Base-by-base conservation (phyloP, 2,329 filamentous ascomycete genomes). In the Diaporthe sp. region DNA sequence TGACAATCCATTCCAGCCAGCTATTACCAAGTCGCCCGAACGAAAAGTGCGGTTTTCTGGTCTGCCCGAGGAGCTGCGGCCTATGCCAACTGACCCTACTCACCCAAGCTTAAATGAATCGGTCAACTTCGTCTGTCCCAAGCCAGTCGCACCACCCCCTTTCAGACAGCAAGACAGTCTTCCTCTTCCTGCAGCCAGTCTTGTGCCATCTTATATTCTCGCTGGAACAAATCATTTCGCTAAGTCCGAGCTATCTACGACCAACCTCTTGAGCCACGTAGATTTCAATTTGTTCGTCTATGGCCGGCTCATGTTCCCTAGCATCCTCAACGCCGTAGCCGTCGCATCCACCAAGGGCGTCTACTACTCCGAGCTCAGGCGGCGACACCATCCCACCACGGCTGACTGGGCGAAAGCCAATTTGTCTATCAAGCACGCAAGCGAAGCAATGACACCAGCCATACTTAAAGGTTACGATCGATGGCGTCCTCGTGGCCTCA, bases 191-290 rank as follows among this genome's bases (percentile, higher is more conserved):
- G 63, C 22, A 44, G 55, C 70, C 22, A 42, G 37, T 5, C 37
- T 63, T 12, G 55, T 65, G 39, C 60, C 60, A 0, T 65, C 60
- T 15, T 65, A 65, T 15, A 28, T 65, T 6, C 60, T 65, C 25
- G 60, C 60, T 22, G 60, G 39, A 12, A 65, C 60, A 4, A 65
- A 65, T 9, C 60, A 65, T 15, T 65, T 65, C 60, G 47, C 60
- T 13, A 65, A 65, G 60, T n/a, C n/a, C n/a, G n/a, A n/a, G n/a
- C n/a, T n/a, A n/a, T n/a, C n/a, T n/a, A n/a, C n/a, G n/a, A n/a
- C n/a, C n/a, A n/a, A n/a, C n/a, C n/a, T n/a, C n/a, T n/a, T n/a
- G n/a, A n/a, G n/a, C n/a, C n/a, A n/a, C n/a, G n/a, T n/a, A n/a
- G n/a, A n/a, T n/a, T n/a, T n/a, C 0, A 65, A 65, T 31, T 3